Conservation (phyloP, 2,329 filamentous ascomycete genomes). For the Fusarium sarcochroum region DNA sequence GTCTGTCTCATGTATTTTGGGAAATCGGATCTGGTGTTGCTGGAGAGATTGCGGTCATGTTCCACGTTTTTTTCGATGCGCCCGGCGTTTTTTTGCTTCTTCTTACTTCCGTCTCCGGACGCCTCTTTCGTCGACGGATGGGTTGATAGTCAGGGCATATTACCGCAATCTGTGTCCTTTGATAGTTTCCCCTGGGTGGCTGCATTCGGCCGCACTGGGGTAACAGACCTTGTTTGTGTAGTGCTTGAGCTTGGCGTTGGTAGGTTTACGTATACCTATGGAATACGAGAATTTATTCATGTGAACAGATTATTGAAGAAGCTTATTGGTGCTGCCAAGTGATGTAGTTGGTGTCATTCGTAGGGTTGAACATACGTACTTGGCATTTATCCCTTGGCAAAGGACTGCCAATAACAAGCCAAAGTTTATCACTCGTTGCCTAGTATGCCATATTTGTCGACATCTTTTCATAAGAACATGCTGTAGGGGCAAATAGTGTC, state of each 20-base stretch:
- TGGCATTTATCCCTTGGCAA: neutral
- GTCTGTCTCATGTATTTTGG: neutral
- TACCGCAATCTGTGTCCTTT: constrained; percentile 1
- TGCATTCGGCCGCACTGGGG: constrained; percentile 19
- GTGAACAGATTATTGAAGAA: no score
- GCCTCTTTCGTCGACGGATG: neutral
- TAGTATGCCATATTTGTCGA: no score
- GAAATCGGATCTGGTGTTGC: neutral
- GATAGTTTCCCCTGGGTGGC: constrained; percentile 12
- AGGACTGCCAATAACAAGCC: no score
- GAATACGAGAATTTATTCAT: constrained; percentile 1
- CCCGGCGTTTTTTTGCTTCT: neutral
- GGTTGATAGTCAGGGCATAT: constrained; percentile 29
- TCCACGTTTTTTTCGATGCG: constrained; percentile 14
- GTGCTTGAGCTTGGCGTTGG: neutral
- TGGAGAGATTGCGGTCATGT: neutral
- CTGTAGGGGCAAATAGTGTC: no score
- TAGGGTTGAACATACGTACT: neutral
- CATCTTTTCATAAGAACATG: no score
- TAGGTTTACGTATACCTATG: neutral
- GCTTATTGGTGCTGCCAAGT: neutral
- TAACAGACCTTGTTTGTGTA: constrained; percentile 10
- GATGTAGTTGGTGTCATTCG: neutral
- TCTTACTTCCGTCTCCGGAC: neutral
- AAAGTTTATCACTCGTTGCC: no score